Evolutionary conservation across 768 basidiomycete genomes (phyloP).

Genomic region (Hygrophoropsis aurantiaca): DNA sequence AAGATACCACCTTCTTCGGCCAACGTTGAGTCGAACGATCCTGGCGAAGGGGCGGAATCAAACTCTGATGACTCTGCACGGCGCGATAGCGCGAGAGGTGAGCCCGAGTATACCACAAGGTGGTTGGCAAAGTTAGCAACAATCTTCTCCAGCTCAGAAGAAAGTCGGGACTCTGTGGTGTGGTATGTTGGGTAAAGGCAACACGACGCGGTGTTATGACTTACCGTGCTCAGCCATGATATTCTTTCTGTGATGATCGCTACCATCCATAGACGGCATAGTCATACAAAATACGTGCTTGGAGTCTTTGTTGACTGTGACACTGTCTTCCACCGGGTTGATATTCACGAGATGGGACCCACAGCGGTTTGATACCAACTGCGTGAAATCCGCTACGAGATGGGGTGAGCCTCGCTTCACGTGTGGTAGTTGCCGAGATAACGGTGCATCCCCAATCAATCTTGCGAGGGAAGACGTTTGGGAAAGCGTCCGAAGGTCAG

Average conservation of each 20-base stretch:
- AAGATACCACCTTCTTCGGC: slow-evolving; percentile 59
- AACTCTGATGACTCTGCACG: slow-evolving; percentile 36
- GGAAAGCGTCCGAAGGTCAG: slow-evolving; percentile 67
- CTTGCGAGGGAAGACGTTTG: slow-evolving; percentile 49
- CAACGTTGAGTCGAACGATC: slow-evolving; percentile 26
- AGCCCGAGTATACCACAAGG: slow-evolving; percentile 67
- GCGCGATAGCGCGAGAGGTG: slow-evolving; percentile 38
- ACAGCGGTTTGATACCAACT: slow-evolving; percentile 52
- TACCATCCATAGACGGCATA: slow-evolving; percentile 49
- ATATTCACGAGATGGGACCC: slow-evolving; percentile 48
- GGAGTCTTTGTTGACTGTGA: slow-evolving; percentile 33
- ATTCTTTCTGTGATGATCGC: slow-evolving; percentile 43
- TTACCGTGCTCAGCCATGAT: slow-evolving; percentile 56
- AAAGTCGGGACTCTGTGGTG: slow-evolving; percentile 44
- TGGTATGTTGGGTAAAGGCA: slow-evolving; percentile 3
- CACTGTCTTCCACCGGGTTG: slow-evolving; percentile 35
- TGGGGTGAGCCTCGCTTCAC: slow-evolving; percentile 32
- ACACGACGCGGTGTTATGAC: slow-evolving; percentile 15
- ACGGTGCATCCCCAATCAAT: slow-evolving; percentile 48
- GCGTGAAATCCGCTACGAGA: slow-evolving; percentile 37
- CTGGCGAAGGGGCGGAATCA: slow-evolving; percentile 25
- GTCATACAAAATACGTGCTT: slow-evolving; percentile 60
- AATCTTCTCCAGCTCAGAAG: slow-evolving; percentile 48
- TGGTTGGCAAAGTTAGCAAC: slow-evolving; percentile 54
- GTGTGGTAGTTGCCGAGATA: slow-evolving; percentile 64